Evolutionary conservation across 768 basidiomycete genomes (phyloP), one percentile per base, ranked within the genome.

Genomic region (Boletales sp.): DNA sequence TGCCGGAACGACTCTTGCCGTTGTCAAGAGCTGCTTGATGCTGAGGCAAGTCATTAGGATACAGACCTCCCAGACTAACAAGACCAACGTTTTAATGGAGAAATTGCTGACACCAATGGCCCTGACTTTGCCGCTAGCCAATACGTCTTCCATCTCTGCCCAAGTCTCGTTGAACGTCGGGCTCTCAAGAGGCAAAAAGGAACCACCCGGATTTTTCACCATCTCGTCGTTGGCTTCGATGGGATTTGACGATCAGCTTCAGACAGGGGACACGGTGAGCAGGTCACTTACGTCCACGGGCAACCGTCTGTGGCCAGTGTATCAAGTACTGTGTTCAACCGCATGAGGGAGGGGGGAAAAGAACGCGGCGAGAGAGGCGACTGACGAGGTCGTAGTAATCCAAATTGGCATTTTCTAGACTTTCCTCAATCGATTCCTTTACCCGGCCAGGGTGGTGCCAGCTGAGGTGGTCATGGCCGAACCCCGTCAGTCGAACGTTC

Each of bases 1-100:
- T 32, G 80, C 81, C 15, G 87, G 85, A n/a, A 77, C 70, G 56
- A 86, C 74, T 18, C 66, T 75, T 52, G 72, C 74, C 18, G 73
- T 69, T 34, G 74, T 66, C 29, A 79, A 63, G 8, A 83, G 69
- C 34, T 69, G 51, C 47, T 58, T 58, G 41, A 68, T 35, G 47
- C 45, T 43, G 15, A 27, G 24, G 24, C 5, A 37, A 6, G 24
- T 43, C 18, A 40, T 18, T 8, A 17, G 19, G 3, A 15, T 19
- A 13, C 4, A 13, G 10, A 9, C 9, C 19, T 21, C 18, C 24
- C 24, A 5, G 10, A 29, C 40, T 15, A 14, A 41, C 14, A 27
- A 17, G 14, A 31, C 29, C n/a, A n/a, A 40, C 29, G 59, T 65
- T 44, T 66, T 61, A 43, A 72, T 64, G 40, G 65, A 69, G 57